Base-by-base conservation (phyloP, 2,329 filamentous ascomycete genomes). In the Paraphoma sp. region DNA sequence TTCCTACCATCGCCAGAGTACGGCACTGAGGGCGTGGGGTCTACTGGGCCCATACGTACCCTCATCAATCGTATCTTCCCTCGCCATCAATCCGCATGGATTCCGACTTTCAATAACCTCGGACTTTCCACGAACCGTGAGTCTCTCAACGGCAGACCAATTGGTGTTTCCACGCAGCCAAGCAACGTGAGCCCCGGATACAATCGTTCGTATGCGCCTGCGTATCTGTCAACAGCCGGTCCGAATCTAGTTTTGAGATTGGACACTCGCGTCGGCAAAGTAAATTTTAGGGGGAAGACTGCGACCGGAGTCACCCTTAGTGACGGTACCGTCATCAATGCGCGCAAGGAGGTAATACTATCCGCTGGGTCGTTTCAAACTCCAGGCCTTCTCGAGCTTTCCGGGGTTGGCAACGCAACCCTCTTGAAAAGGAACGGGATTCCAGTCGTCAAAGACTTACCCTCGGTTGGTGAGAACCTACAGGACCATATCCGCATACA, bases 121-220 rank as follows among this genome's bases (percentile, higher is more conserved):
- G 83, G 82, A 1, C 72, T 81, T 8, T 48, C 68, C 2, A 57
- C 66, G 5, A 81, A 81, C 50, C 62, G 67, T n/a, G 72, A 82
- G 47, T 83, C 81, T 8, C 74, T 86, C 1, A 76, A 78, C 12
- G 84, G 84, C 1, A 78, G 82, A 46, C 80, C 80, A 12, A 67
- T 84, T 3, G 84, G 84, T 6, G 81, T 81, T 6, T 81, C 80
- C 70, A 80, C 77, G 33, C 81, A 83, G 55, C 77, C 84, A 9
- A 82, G 78, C 59, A 83, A 79, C 54, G 79, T 86, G 38, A 76
- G 78, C 9, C 76, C 74, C 4, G 77, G 79, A 41, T 84, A 81
- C 60, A 79, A 73, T 17, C 76, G 84, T 33, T 84, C 81, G 2
- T 86, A 84, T 66, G 74, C 76, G 23, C 80, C 78, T 43, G 76